phyloP scores from a whole-genome alignment of 495 filamentous ascomycete species.

The Neurospora intermedia region DNA sequence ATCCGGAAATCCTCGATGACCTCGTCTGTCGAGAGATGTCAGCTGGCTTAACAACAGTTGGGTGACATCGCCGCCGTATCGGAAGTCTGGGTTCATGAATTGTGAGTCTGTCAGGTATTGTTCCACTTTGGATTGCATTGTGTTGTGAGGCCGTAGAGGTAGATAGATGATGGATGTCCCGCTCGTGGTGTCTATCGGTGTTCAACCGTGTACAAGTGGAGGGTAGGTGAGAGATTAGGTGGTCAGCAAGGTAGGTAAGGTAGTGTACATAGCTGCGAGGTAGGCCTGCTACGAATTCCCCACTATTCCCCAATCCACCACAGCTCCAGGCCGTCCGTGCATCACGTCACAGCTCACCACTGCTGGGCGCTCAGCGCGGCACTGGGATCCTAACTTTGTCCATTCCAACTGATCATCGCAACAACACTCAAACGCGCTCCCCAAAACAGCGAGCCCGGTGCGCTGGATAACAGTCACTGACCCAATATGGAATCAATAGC shows the following conservation, averaged over 20 bases:
- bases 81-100: neutral
- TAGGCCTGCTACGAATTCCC: neutral
- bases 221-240: neutral
- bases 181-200: no score
- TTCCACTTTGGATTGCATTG: neutral
- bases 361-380: neutral
- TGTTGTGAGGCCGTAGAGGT: neutral
- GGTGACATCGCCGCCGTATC: neutral
- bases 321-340: neutral
- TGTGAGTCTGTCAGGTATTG: neutral
- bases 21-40: neutral
- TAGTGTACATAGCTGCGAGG: no score
- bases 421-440: neutral
- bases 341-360: neutral
- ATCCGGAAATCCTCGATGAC: neutral
- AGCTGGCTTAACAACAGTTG: neutral
- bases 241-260: neutral
- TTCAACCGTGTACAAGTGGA: neutral
- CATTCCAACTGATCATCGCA: neutral
- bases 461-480: slow-evolving; percentile 3
- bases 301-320: neutral
- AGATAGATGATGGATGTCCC: no score
- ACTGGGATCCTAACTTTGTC: neutral
- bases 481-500: slow-evolving; percentile 83
- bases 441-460: neutral